Evolutionary conservation across 495 filamentous ascomycete species (phyloP).

Genomic region (Trichoderma orchidacearum): DNA sequence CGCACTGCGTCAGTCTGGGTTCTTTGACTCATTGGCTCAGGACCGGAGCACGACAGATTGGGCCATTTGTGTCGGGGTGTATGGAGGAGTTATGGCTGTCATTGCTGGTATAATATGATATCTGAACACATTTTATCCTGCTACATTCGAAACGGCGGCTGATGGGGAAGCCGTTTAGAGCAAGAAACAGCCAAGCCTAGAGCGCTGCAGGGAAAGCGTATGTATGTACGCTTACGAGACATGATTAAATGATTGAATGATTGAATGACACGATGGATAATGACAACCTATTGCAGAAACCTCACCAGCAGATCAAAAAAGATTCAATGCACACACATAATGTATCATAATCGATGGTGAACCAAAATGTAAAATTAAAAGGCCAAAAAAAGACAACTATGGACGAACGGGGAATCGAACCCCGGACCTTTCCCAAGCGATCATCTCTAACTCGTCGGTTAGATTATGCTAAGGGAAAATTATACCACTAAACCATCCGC

Average conservation of each 20-base stretch:
- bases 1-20: slow-evolving; percentile 15
- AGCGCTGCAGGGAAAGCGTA: no score
- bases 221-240: slow-evolving; percentile 4
- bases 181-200: no score
- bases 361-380: not conserved
- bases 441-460: not conserved
- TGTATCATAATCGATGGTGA: not conserved
- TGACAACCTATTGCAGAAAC: no score
- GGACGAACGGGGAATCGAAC: slow-evolving; percentile 23
- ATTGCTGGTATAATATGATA: slow-evolving; percentile 8
- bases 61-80: slow-evolving; percentile 20
- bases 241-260: not conserved
- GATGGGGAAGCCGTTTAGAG: not conserved
- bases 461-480: not conserved
- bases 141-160: no score
- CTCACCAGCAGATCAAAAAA: no score
- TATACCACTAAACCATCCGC: slow-evolving; percentile 1
- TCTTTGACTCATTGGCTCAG: slow-evolving; percentile 9
- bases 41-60: slow-evolving; percentile 10
- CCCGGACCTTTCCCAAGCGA: slow-evolving; percentile 17
- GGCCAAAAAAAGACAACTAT: slow-evolving; percentile 2
- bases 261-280: no score
- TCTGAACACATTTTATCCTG: not conserved
- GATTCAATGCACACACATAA: no score
- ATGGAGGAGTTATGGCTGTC: slow-evolving; percentile 29